These are phyloP conservation scores for Knoxdaviesia proteae DNA, from an alignment of 2,329 filamentous ascomycete genomes.

Conservation along the genomic window DNA sequence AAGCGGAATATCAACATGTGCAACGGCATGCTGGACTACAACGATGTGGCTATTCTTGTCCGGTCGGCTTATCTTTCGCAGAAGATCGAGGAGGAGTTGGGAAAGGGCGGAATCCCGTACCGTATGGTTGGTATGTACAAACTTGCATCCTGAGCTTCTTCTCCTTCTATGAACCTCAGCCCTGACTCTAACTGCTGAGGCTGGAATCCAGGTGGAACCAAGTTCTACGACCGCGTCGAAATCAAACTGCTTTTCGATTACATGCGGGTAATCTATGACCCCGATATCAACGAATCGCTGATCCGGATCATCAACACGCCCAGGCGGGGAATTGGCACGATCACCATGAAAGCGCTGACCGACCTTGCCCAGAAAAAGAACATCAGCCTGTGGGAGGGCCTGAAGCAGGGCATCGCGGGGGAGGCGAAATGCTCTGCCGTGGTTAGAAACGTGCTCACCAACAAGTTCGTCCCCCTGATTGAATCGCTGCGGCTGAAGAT, in stretches of 20 bases:
- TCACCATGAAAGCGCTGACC: slow-evolving; percentile 37
- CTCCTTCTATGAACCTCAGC: neutral
- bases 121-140: slow-evolving; percentile 50
- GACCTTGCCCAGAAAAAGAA: slow-evolving; percentile 55
- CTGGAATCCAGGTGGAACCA: slow-evolving; percentile 30
- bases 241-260: slow-evolving; percentile 81
- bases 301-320: slow-evolving; percentile 72
- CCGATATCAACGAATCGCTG: slow-evolving; percentile 71
- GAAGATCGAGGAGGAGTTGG: slow-evolving; percentile 66
- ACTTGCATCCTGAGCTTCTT: neutral
- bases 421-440: slow-evolving; percentile 24
- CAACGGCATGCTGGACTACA: slow-evolving; percentile 48
- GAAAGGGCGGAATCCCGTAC: slow-evolving; percentile 66
- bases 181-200: neutral
- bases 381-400: slow-evolving; percentile 54
- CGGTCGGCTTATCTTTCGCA: slow-evolving; percentile 66
- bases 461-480: slow-evolving; percentile 12
- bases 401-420: slow-evolving; percentile 34
- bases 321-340: slow-evolving; percentile 58
- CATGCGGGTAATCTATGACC: slow-evolving; percentile 63
- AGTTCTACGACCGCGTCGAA: slow-evolving; percentile 82
- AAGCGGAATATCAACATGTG: slow-evolving; percentile 48
- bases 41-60: slow-evolving; percentile 74
- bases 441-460: slow-evolving; percentile 28
- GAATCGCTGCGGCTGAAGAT: no score